These are phyloP conservation scores for Juncus inflexus DNA, from an alignment of 176 grass and related monocot genomes.

Conservation along the genomic window DNA sequence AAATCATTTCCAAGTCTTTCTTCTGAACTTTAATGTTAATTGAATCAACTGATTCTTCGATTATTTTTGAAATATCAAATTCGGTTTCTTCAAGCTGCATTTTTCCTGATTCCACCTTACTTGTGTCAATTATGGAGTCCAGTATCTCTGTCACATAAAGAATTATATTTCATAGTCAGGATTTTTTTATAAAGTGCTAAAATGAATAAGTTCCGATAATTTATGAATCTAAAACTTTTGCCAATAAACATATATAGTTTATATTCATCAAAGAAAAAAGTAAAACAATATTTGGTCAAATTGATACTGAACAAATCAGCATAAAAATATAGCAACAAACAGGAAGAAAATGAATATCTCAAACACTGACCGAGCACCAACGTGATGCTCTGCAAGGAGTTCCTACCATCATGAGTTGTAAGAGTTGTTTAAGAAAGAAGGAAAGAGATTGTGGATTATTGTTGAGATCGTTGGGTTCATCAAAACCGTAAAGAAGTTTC, in stretches of 20 bases:
- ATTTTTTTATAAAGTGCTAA: neutral
- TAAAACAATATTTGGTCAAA: neutral
- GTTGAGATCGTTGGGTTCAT: too few relatives aligned
- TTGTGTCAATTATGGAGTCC: slow-evolving; percentile 65
- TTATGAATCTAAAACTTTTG: neutral
- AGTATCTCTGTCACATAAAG: slow-evolving; percentile 47
- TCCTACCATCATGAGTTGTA: slow-evolving; percentile 73
- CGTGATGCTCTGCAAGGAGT: slow-evolving; percentile 37
- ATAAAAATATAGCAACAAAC: too few relatives aligned
- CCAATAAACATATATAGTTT: neutral
- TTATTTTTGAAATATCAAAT: slow-evolving; percentile 55
- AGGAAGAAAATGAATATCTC: too few relatives aligned
- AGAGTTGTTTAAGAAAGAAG: too few relatives aligned
- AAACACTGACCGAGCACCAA: slow-evolving; percentile 41
- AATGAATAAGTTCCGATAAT: neutral
- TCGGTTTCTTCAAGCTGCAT: slow-evolving; percentile 56
- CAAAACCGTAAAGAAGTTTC: too few relatives aligned
- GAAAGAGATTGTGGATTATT: too few relatives aligned
- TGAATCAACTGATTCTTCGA: slow-evolving; percentile 72
- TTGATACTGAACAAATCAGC: neutral
- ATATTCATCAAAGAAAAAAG: too few relatives aligned
- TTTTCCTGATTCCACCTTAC: slow-evolving; percentile 80
- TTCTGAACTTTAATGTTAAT: slow-evolving; percentile 39
- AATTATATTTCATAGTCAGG: neutral
- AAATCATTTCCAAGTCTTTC: slow-evolving; percentile 59